Conservation (phyloP, 2,329 filamentous ascomycete species). For the Metarhizium robertsii region DNA sequence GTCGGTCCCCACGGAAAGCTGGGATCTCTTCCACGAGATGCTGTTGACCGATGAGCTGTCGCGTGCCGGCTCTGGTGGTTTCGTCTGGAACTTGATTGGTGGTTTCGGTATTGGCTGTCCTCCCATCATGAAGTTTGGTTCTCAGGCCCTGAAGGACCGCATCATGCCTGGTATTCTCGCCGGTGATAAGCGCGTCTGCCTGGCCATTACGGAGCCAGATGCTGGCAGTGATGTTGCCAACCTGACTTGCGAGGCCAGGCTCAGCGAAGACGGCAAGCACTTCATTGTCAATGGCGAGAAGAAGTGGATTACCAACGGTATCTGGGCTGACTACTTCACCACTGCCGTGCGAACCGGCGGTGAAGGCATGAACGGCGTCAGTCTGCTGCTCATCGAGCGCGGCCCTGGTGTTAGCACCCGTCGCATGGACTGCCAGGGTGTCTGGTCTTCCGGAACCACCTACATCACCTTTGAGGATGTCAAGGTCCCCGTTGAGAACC, state of each 20-base stretch:
- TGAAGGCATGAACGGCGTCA: conserved; percentile 86
- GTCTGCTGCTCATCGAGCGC: conserved; percentile 86
- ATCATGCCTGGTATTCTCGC: conserved; percentile 81
- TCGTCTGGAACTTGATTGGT: conserved; percentile 94
- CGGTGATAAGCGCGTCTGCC: conserved; percentile 93
- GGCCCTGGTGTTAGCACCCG: conserved; percentile 82
- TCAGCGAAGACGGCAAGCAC: conserved; percentile 92
- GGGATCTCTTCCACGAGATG: conserved; percentile 98
- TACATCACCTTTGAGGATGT: conserved; percentile 99
- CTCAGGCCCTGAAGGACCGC: conserved; percentile 73
- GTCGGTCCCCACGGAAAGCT: conserved; percentile 76
- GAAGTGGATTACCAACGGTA: conserved; percentile 99
- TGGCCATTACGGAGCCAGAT: conserved; percentile 95
- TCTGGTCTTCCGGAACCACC: conserved; percentile 90
- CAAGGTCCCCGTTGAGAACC: conserved; percentile 98
- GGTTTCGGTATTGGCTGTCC: conserved; percentile 95
- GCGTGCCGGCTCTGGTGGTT: conserved; percentile 77
- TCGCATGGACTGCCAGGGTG: conserved; percentile 97
- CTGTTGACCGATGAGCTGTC: conserved; percentile 91
- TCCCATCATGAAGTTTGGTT: conserved; percentile 84
- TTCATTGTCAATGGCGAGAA: conserved; percentile 99
- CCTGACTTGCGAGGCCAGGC: conserved; percentile 88
- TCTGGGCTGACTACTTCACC: conserved; percentile 97
- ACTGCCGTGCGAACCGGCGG: conserved; percentile 87
- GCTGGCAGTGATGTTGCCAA: conserved; percentile 94